Conservation (phyloP, 192 early-diverging fungal species). For the Coemansia sp. region DNA sequence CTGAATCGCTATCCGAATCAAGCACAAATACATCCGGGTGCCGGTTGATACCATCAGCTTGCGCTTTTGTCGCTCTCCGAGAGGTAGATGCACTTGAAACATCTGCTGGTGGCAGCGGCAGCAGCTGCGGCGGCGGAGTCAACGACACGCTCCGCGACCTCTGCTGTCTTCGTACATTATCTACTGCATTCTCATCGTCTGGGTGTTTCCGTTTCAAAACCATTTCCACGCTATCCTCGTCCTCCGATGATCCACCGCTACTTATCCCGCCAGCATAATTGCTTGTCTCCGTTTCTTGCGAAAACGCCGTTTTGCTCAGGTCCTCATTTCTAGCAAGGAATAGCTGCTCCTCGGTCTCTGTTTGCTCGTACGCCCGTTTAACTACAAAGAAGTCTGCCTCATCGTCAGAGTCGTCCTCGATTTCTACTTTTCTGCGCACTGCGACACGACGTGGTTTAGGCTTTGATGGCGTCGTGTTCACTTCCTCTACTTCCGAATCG, state of each 20-base stretch:
- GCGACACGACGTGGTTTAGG: constrained; percentile 8
- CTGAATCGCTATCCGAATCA: constrained; percentile 18
- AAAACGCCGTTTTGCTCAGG: neutral
- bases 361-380: neutral
- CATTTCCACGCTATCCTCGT: neutral
- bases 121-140: constrained; percentile 52
- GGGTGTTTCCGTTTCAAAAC: constrained; percentile 9
- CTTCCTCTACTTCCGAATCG: constrained; percentile 36
- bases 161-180: constrained; percentile 12
- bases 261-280: neutral
- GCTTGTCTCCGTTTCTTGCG: neutral
- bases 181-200: neutral
- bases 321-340: neutral
- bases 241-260: constrained; percentile 14
- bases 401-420: constrained; percentile 20
- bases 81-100: neutral
- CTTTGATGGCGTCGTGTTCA: neutral
- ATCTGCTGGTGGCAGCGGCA: neutral
- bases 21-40: constrained; percentile 5
- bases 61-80: neutral
- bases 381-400: constrained; percentile 24
- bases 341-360: neutral
- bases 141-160: constrained; percentile 51
- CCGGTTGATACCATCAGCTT: neutral
- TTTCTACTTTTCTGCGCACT: neutral